Conservation (phyloP, 2,329 filamentous ascomycete genomes). For the Nemania serpens region DNA sequence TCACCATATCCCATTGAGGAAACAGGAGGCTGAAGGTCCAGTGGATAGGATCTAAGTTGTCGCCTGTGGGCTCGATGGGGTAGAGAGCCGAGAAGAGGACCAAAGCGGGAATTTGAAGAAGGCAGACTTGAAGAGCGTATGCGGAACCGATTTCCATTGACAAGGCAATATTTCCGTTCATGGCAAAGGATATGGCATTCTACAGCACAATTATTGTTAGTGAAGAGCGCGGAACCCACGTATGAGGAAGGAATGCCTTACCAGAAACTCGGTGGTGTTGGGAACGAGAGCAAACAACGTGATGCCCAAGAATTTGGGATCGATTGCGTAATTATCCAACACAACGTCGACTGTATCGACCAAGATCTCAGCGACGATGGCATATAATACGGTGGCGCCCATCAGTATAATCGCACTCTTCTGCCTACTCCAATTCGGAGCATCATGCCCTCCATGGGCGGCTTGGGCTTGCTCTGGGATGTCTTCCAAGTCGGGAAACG, state of each 20-base stretch:
- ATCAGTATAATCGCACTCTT: slow-evolving; percentile 92
- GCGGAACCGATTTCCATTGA: slow-evolving; percentile 99
- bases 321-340: slow-evolving; percentile 83
- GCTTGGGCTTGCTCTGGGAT: slow-evolving; percentile 47
- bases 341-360: slow-evolving; percentile 98
- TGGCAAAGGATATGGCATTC: slow-evolving; percentile 98
- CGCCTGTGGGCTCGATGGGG: slow-evolving; percentile 48
- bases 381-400: slow-evolving; percentile 87
- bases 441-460: slow-evolving; percentile 82
- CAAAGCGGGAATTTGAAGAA: slow-evolving; percentile 90
- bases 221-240: slow-evolving; percentile 5
- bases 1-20: slow-evolving; percentile 99
- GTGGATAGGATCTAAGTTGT: slow-evolving; percentile 50
- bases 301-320: slow-evolving; percentile 97
- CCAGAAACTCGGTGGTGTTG: slow-evolving; percentile 96
- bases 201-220: slow-evolving; percentile 42
- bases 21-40: slow-evolving; percentile 89
- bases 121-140: slow-evolving; percentile 93
- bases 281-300: slow-evolving; percentile 96
- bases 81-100: slow-evolving; percentile 88
- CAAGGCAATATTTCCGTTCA: slow-evolving; percentile 98
- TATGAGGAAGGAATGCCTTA: slow-evolving; percentile 50
- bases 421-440: slow-evolving; percentile 94
- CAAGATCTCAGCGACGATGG: slow-evolving; percentile 95
- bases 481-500: slow-evolving; percentile 54